Percentiles rank a stretch among this genome's conserved stretches.
phyloP scores from a whole-genome alignment of 345 rosid species.

The Geranium brycei region DNA sequence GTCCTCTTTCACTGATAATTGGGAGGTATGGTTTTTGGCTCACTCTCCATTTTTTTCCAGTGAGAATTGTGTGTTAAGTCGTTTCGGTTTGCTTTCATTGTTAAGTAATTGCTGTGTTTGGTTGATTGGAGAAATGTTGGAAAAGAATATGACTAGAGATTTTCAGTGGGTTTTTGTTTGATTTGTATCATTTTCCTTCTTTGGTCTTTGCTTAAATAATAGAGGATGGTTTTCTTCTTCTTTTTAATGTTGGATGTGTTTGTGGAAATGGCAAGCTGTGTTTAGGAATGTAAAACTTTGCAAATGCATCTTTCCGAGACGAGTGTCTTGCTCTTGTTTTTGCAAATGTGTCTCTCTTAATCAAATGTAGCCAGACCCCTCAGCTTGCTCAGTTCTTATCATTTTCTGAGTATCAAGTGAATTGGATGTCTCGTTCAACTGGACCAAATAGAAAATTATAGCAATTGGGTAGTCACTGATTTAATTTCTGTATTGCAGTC shows the following conservation, averaged over 20 bases:
- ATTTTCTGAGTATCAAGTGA: not conserved
- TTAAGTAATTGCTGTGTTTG: not conserved
- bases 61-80: not conserved
- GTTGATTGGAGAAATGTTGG: not conserved
- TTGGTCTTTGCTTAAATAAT: not conserved
- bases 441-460: not conserved
- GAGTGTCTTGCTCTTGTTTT: not conserved
- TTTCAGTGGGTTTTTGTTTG: not conserved
- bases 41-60: not conserved
- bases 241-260: not conserved
- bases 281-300: no score
- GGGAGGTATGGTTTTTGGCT: constrained; percentile 50
- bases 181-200: not conserved
- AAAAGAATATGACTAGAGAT: not conserved
- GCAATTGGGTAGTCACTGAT: constrained; percentile 7
- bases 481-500: constrained; percentile 36
- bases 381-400: not conserved
- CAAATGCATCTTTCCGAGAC: no score
- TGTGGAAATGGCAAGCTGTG: not conserved
- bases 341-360: not conserved
- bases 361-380: not conserved
- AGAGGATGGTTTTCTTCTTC: not conserved
- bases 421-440: not conserved
- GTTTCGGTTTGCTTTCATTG: not conserved
- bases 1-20: constrained; percentile 79